Base-by-base conservation (phyloP, 495 filamentous ascomycete species). In the Xylona heveae region DNA sequence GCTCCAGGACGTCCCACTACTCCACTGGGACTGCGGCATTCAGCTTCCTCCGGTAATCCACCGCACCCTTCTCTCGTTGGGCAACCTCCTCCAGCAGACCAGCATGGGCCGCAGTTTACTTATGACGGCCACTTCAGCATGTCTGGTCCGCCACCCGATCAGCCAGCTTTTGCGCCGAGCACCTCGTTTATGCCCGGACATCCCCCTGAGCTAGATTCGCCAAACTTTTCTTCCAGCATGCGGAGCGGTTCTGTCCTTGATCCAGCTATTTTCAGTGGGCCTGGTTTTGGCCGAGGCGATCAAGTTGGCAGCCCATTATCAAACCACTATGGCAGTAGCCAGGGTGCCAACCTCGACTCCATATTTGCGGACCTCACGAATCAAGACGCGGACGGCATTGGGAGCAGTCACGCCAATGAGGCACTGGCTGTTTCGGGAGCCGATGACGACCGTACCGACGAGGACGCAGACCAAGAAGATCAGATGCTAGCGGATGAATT, bases 291-390 rank as follows among this genome's bases (percentile, higher is more conserved):
- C 12, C 21, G 13, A 21, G 6, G 19, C 33, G 9, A 16, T 6
- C 15, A 25, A 13, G 18, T 35, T 15, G 33, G 25, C 13, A 35
- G 33, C 18, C 33, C 33, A 7, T 15, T 28, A 13, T 15, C 19
- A 9, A 35, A 28, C 9, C 22, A 35, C 23, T 35, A 26, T 10
- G 13, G 23, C 13, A 25, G 18, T 16, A 13, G 30, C 20, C 16
- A 38, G 16, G 24, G 18, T 22, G 19, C n/a, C 12, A 38, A 38
- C 22, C 17, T 38, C 7, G 36, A 38, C 18, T 38, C 36, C 5
- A 36, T 38, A 13, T 38, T 38, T 28, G 36, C 36, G 8, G 30
- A 38, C 30, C 30, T 38, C 12, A 38, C 36, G 7, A 38, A 38
- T 15, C 36, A 38, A n/a, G 36, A 38, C 16, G 36, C 5, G 8